Percentiles rank a stretch among this genome's conserved stretches.
Conservation (phyloP, 495 filamentous ascomycete species). For the Aspergillus cavernicola region DNA sequence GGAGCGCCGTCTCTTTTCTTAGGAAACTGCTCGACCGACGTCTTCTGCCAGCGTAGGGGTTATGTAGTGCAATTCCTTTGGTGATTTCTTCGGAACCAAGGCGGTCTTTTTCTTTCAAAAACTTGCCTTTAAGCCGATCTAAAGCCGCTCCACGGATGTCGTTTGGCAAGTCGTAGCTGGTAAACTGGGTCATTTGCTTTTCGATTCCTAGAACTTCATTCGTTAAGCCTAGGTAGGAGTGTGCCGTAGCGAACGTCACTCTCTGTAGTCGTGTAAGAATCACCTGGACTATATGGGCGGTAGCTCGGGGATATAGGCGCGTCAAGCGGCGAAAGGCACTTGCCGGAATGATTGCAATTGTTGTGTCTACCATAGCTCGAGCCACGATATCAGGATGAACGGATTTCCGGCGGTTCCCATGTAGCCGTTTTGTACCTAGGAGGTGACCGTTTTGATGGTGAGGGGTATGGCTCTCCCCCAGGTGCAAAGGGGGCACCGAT, state of each 20-base stretch:
- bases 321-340: constrained; percentile 92
- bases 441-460: constrained; percentile 16
- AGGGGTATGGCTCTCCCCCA: constrained; percentile 49
- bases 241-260: constrained; percentile 89
- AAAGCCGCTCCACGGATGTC: constrained; percentile 81
- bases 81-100: constrained; percentile 77
- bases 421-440: constrained; percentile 24
- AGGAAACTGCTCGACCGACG: constrained; percentile 70
- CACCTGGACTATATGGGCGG: constrained; percentile 95
- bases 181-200: constrained; percentile 86
- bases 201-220: constrained; percentile 89
- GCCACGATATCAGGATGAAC: constrained; percentile 96
- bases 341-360: constrained; percentile 95
- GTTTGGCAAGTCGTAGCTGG: constrained; percentile 86
- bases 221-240: constrained; percentile 88
- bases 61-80: constrained; percentile 96
- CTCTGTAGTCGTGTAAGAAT: constrained; percentile 91
- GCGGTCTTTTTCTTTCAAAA: constrained; percentile 78
- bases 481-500: constrained; percentile 67
- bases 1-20: constrained; percentile 76
- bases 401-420: constrained; percentile 58
- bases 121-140: constrained; percentile 89
- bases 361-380: constrained; percentile 93
- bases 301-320: constrained; percentile 91
- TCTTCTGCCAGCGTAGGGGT: constrained; percentile 62